Conservation (phyloP, 1,139 yeast genomes). For the Hemisphaericaspora xylofermentans region DNA sequence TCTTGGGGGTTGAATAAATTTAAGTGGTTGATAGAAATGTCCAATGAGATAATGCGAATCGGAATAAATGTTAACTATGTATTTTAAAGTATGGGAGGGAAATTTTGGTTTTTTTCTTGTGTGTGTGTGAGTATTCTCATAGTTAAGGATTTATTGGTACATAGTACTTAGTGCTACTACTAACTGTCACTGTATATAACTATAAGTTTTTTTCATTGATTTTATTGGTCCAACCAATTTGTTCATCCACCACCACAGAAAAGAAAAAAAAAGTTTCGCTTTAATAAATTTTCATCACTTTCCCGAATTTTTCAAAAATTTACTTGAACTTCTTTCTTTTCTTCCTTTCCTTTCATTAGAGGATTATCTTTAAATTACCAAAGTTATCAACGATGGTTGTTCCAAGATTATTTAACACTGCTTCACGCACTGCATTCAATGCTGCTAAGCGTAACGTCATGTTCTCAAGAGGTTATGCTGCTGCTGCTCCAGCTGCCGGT, state of each 20-base stretch:
- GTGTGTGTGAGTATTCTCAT: no score
- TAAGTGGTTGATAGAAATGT: no score
- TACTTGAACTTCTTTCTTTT: constrained; percentile 14
- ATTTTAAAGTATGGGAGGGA: no score
- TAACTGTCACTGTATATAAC: constrained; percentile 6
- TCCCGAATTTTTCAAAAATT: constrained; percentile 6
- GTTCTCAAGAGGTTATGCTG: constrained; percentile 77
- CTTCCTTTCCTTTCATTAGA: constrained; percentile 14
- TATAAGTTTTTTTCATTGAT: constrained; percentile 3
- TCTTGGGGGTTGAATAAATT: no score
- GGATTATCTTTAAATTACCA: constrained; percentile 15
- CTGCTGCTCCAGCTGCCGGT: constrained; percentile 83
- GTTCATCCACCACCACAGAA: neutral
- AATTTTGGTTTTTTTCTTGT: no score
- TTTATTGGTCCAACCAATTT: constrained; percentile 1
- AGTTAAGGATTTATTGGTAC: neutral
- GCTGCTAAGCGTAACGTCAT: constrained; percentile 83
- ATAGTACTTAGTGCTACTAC: no score
- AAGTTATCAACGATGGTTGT: constrained; percentile 54
- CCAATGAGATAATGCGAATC: constrained; percentile 2
- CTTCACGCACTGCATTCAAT: constrained; percentile 86
- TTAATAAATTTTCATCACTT: constrained; percentile 5
- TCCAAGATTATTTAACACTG: constrained; percentile 90
- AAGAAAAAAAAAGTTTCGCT: constrained; percentile 4
- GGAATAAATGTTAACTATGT: no score